Conservation (phyloP, 352 stramenopile species). For the Phytophthora melonis region DNA sequence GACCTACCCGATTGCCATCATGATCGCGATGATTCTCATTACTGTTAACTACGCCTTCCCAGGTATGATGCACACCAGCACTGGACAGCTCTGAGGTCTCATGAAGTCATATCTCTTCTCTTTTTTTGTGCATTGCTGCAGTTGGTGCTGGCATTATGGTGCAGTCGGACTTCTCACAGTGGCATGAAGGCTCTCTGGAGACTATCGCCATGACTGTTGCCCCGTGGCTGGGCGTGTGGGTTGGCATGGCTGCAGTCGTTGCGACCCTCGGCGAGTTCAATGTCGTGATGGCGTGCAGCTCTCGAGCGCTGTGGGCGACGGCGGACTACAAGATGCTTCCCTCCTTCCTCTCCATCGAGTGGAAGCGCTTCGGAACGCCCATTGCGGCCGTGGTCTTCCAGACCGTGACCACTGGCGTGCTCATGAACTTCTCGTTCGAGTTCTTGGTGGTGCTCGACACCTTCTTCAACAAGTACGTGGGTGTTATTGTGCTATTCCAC, state of each 20-base stretch:
- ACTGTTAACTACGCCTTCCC: constrained; percentile 90
- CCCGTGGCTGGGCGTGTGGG: constrained; percentile 85
- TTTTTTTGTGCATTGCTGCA: constrained; percentile 18
- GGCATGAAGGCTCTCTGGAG: constrained; percentile 80
- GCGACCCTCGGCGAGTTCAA: constrained; percentile 88
- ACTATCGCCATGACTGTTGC: constrained; percentile 79
- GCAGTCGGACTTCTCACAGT: constrained; percentile 70
- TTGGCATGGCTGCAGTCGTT: constrained; percentile 79
- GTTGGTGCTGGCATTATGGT: constrained; percentile 84
- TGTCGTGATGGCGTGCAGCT: constrained; percentile 88
- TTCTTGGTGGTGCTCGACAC: constrained; percentile 86
- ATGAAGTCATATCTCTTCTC: neutral
- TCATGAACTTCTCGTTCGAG: constrained; percentile 90
- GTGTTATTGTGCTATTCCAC: neutral
- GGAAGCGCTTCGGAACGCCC: constrained; percentile 80
- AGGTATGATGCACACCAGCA: constrained; percentile 28
- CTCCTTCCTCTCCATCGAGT: constrained; percentile 63
- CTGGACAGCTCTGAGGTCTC: neutral
- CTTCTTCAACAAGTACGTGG: constrained; percentile 89
- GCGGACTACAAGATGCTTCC: constrained; percentile 90
- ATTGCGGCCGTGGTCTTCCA: constrained; percentile 84
- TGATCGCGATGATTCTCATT: constrained; percentile 84
- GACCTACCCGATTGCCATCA: constrained; percentile 86
- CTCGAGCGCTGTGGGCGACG: constrained; percentile 80
- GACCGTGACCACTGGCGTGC: constrained; percentile 71